Percentiles rank a stretch among this genome's conserved stretches.
Evolutionary conservation across 2,329 filamentous ascomycete genomes (phyloP).

Genomic region (Neurospora crassa): DNA sequence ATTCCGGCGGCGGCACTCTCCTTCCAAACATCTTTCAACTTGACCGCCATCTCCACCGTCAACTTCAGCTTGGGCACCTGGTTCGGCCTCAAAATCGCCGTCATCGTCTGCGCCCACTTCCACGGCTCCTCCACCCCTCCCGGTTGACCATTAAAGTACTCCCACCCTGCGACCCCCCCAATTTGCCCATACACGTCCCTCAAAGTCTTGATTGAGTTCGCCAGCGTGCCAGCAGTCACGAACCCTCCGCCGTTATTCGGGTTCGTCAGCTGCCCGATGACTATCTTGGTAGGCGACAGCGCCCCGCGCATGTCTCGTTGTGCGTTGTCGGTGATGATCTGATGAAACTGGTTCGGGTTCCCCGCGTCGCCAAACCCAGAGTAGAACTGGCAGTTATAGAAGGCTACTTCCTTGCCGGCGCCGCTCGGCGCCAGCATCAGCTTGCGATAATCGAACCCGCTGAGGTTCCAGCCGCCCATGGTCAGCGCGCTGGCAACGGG

Average conservation of each 20-base stretch:
- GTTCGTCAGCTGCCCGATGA: slow-evolving; percentile 74
- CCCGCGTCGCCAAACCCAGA: slow-evolving; percentile 67
- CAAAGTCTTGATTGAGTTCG: slow-evolving; percentile 32
- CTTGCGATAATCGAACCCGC: slow-evolving; percentile 70
- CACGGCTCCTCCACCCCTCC: slow-evolving; percentile 55
- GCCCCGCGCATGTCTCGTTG: slow-evolving; percentile 39
- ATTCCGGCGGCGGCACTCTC: slow-evolving; percentile 10
- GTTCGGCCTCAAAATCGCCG: slow-evolving; percentile 29
- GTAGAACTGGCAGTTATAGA: slow-evolving; percentile 93
- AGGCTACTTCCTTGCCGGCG: slow-evolving; percentile 57
- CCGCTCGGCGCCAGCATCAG: slow-evolving; percentile 49
- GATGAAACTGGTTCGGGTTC: slow-evolving; percentile 37
- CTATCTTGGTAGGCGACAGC: slow-evolving; percentile 51
- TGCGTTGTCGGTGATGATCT: slow-evolving; percentile 44
- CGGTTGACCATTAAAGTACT: slow-evolving; percentile 78
- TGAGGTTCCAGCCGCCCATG: slow-evolving; percentile 43
- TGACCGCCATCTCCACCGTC: slow-evolving; percentile 12
- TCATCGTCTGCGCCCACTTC: slow-evolving; percentile 69
- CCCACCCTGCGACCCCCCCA: slow-evolving; percentile 90
- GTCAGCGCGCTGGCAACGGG: slow-evolving; percentile 67
- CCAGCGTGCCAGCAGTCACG: slow-evolving; percentile 38
- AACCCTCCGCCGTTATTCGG: slow-evolving; percentile 58
- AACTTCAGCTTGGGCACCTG: slow-evolving; percentile 13
- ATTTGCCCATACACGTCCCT: slow-evolving; percentile 52
- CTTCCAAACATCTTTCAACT: slow-evolving; percentile 16